Base-by-base conservation (phyloP, 176 grass and related monocot species). In the Cymbopogon citratus region DNA sequence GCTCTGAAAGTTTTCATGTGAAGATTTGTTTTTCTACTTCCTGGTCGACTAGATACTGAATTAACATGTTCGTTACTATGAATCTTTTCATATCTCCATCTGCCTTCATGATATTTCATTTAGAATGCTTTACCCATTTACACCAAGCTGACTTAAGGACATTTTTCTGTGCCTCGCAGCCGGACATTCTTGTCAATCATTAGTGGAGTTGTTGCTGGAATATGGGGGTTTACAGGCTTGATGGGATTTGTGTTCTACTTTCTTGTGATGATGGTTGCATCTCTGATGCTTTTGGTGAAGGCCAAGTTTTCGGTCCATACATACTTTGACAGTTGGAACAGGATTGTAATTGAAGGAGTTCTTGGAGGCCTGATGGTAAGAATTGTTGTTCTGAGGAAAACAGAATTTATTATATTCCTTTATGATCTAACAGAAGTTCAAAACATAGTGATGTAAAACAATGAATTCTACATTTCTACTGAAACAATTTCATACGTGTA, bases 351-450 rank as follows among this genome's bases (percentile, higher is more conserved):
- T 62, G 94, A 97, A 86, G 94, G 91, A 73, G 65, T 93, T 83
- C 51, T 94, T 74, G 91, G 94, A 40, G 94, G 94, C 46, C 91
- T 97, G 31, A 94, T 97, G 94, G 94, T 94, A 94, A 87, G 91
- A 59, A 51, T 78, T 34, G 19, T 26, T 63, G 41, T 11, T 69
- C 41, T 75, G 38, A 21, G 40, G 14, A 51, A 27, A 66, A n/a
- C n/a, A n/a, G n/a, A n/a, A 70, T 52, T 38, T 71, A 2, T 64
- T 46, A 46, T 46, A 45, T 45, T 24, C n/a, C 26, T 74, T 83
- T 77, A 82, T 75, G 28, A 43, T 60, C 64, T 28, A 36, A 1
- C 69, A 59, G 4, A 52, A 82, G 26, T 57, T 85, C 9, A 23
- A 57, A 60, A 39, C 34, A 5, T 36, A 41, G 26, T 9, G n/a